Base-by-base conservation (phyloP, 148 eudicot species). In the Nepenthes mirabilis region DNA sequence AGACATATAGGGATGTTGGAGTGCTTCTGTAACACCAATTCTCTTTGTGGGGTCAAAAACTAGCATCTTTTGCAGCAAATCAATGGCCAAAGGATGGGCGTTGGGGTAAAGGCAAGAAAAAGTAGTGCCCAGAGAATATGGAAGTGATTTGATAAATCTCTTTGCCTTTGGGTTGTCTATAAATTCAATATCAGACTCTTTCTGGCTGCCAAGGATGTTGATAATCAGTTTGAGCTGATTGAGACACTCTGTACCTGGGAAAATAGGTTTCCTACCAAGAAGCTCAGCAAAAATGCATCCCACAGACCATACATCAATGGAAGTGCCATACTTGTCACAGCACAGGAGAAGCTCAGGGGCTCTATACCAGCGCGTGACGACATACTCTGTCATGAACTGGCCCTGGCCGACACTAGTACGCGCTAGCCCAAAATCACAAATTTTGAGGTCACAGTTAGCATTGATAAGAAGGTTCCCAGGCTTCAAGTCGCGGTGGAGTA, bases 211-310 rank as follows among this genome's bases (percentile, higher is more conserved):
- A 11, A 80, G 60, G 9, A 65, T 6, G 12, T 33, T 5, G 59
- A 76, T 58, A 11, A 80, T 68, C 2, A 51, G 61, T 2, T 40
- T 52, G 45, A 80, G 36, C 51, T 79, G 83, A n/a, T 59, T 47
- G 0, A 73, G 37, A 34, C 13, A 12, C 9, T 68, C 61, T 0
- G 14, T 55, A 1, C 84, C 84, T 0, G 69, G 74, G 33, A 80
- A 80, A 7, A 80, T 1, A 0, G 77, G 77, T 34, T 60, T 47
- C 3, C 79, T 62, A 0, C 74, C 70, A 1, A 80, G 59, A 14
- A 80, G n/a, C 57, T 80, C 84, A 3, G 79, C 79, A 5, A 80
- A 74, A 33, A 74, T 70, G 61, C 84, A 80, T 0, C 81, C 84
- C 0, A 61, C 81, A 0, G 81, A 68, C 84, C 81, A 80, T 0